Conservation (phyloP, 805 yeast genomes). For the Schwanniomyces vanrijiae region DNA sequence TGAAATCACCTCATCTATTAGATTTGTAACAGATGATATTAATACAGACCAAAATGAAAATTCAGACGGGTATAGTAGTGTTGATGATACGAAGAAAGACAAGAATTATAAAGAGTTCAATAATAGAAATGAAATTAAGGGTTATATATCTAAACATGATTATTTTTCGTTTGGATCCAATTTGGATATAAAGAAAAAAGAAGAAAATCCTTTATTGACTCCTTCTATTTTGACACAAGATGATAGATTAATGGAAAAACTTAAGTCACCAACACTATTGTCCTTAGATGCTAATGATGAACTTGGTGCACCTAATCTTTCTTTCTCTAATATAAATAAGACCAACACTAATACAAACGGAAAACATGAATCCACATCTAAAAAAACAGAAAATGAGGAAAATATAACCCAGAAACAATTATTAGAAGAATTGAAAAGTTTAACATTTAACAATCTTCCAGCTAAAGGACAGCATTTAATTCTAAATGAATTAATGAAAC, state of each 20-base stretch:
- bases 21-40: conserved; percentile 51
- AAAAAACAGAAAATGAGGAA: background rate
- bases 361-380: background rate
- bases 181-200: background rate
- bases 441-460: conserved; percentile 82
- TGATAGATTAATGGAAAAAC: conserved; percentile 34
- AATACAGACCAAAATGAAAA: conserved; percentile 9
- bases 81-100: conserved; percentile 6
- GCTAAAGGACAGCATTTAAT: conserved; percentile 89
- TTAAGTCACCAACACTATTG: conserved; percentile 34
- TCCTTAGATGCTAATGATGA: conserved; percentile 20
- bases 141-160: background rate
- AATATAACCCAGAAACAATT: conserved; percentile 32
- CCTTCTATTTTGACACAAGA: conserved; percentile 38
- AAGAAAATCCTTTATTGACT: conserved; percentile 14
- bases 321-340: conserved; percentile 12
- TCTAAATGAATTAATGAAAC: conserved; percentile 79
- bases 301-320: conserved; percentile 1
- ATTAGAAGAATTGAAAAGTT: conserved; percentile 34
- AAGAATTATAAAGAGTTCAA: conserved; percentile 1
- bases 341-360: conserved; percentile 7
- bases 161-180: background rate
- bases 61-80: conserved; percentile 11
- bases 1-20: conserved; percentile 34
- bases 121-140: background rate